These are phyloP conservation scores for Metarhizium guizhouense DNA, from an alignment of 2,329 filamentous ascomycete genomes.

Conservation along the genomic window DNA sequence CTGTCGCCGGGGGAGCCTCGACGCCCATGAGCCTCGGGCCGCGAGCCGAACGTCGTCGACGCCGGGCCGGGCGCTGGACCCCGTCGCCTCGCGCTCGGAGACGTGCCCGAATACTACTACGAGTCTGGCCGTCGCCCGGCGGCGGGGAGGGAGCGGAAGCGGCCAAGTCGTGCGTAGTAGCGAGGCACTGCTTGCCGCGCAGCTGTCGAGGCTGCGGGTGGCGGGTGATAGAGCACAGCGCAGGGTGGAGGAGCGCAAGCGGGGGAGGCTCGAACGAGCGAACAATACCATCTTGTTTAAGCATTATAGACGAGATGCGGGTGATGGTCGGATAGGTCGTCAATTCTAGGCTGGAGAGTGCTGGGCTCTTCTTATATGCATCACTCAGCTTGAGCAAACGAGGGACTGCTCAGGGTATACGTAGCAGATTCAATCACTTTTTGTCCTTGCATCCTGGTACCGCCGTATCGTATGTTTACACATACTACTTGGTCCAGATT, in stretches of 20 bases:
- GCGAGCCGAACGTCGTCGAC: neutral
- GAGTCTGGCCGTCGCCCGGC: slow-evolving; percentile 1
- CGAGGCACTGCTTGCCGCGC: slow-evolving; percentile 11
- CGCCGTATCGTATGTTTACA: too few relatives aligned
- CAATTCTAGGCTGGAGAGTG: neutral
- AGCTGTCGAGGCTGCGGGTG: slow-evolving; percentile 9
- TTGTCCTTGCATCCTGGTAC: too few relatives aligned
- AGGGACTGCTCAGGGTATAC: too few relatives aligned
- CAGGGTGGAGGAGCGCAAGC: slow-evolving; percentile 8
- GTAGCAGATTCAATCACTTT: too few relatives aligned
- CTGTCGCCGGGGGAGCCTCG: slow-evolving; percentile 12
- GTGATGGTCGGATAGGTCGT: slow-evolving; percentile 9
- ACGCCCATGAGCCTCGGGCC: slow-evolving; percentile 5
- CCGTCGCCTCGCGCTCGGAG: neutral
- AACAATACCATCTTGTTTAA: slow-evolving; percentile 10
- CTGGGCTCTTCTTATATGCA: too few relatives aligned
- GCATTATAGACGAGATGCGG: slow-evolving; percentile 8
- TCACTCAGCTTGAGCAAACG: too few relatives aligned
- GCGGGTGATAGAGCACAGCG: slow-evolving; percentile 9
- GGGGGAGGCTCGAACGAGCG: slow-evolving; percentile 9
- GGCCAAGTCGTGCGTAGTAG: slow-evolving; percentile 7
- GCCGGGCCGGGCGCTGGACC: neutral
- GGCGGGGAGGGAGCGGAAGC: neutral
- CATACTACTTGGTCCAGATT: too few relatives aligned
- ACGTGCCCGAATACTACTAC: neutral